A percentile compares a stretch with the other conserved stretches of the same genome.
phyloP scores from a whole-genome alignment of 768 basidiomycete genomes.

The Russula sp. region DNA sequence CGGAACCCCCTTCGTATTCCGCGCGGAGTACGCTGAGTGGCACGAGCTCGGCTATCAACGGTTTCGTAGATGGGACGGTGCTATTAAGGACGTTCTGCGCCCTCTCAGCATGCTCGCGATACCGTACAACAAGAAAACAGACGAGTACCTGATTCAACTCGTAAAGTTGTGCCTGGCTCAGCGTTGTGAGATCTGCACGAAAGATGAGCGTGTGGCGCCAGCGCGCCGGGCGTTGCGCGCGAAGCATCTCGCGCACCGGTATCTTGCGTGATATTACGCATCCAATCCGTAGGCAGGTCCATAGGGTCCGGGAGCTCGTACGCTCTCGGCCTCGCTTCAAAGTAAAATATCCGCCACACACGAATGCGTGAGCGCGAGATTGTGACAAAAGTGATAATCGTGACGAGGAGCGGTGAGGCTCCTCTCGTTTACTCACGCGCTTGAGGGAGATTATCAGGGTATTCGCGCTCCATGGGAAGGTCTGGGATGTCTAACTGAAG shows the following conservation, averaged over 20 bases:
- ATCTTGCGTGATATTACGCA: slow-evolving; percentile 11
- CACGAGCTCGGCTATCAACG: slow-evolving; percentile 49
- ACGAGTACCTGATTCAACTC: slow-evolving; percentile 38
- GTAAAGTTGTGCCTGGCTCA: slow-evolving; percentile 34
- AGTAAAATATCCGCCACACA: neutral
- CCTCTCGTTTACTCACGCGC: slow-evolving; percentile 14
- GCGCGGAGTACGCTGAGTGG: slow-evolving; percentile 50
- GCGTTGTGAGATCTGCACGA: slow-evolving; percentile 31
- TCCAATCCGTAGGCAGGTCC: slow-evolving; percentile 5
- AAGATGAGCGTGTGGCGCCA: neutral
- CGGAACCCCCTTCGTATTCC: slow-evolving; percentile 61
- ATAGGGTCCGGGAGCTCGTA: slow-evolving; percentile 27
- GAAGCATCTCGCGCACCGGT: slow-evolving; percentile 20
- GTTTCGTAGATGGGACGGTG: slow-evolving; percentile 35
- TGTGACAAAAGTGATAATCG: neutral
- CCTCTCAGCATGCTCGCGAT: neutral
- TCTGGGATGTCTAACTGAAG: neutral
- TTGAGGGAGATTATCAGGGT: neutral
- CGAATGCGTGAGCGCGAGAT: slow-evolving; percentile 2
- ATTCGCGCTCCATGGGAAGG: neutral
- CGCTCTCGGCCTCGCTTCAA: slow-evolving; percentile 26
- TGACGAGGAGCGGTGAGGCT: neutral
- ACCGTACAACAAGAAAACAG: neutral
- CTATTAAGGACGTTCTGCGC: slow-evolving; percentile 38
- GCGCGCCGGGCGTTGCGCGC: neutral